Evolutionary conservation across 768 basidiomycete genomes (phyloP).

Genomic region (Sporobolomyces pararoseus): DNA sequence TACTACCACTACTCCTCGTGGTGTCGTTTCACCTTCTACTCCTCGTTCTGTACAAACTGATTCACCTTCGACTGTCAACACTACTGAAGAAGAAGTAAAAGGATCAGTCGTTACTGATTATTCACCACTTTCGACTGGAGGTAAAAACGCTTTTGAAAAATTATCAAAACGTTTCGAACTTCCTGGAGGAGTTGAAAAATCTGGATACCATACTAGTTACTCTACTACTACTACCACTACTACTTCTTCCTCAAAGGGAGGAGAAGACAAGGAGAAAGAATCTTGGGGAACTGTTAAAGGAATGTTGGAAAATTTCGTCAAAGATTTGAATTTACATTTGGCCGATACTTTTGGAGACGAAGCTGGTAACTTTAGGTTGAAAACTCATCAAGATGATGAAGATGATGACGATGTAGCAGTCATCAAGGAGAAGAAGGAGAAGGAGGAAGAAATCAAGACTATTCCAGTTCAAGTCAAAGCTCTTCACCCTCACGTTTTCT

Average conservation of each 20-base stretch:
- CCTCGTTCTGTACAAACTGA: too few species aligned
- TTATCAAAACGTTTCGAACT: not conserved
- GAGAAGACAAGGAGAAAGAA: constrained; percentile 3
- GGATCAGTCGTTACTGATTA: not conserved
- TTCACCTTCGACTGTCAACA: too few species aligned
- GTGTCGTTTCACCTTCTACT: too few species aligned
- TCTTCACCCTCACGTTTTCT: constrained; percentile 26
- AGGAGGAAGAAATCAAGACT: too few species aligned
- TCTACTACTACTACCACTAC: not conserved
- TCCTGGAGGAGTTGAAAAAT: not conserved
- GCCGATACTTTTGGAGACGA: constrained; percentile 40
- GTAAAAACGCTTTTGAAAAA: not conserved
- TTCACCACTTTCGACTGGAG: not conserved
- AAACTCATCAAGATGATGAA: too few species aligned
- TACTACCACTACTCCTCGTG: too few species aligned
- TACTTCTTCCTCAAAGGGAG: not conserved
- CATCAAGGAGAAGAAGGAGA: too few species aligned
- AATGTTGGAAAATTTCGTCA: constrained; percentile 31
- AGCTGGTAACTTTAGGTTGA: constrained; percentile 23
- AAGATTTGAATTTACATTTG: constrained; percentile 37
- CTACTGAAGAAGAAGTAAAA: too few species aligned
- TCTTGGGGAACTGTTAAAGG: constrained; percentile 10
- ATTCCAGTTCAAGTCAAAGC: not conserved
- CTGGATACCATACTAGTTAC: constrained; percentile 18
- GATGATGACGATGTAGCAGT: too few species aligned